Evolutionary conservation across 768 basidiomycete genomes (phyloP), one percentile per base, ranked within the genome.

Genomic region (Amanita rubescens): DNA sequence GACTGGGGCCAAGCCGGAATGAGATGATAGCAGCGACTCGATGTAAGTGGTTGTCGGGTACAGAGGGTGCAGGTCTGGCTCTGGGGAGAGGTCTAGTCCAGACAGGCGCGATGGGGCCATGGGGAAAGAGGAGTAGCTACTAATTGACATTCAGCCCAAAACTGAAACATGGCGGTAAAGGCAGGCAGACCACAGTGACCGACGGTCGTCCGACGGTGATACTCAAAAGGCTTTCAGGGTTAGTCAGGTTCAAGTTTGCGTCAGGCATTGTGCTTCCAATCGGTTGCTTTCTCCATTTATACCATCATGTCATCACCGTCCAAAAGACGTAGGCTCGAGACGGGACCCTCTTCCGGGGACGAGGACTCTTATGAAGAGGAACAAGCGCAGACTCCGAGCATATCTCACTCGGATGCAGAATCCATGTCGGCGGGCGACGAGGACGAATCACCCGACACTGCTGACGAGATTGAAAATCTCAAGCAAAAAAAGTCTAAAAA

Each of bases 41-140:
- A 91, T 76, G 62, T 82, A 76, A 24, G 75, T 60, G 19, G 80
- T 75, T 33, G 82, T 84, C 24, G 90, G 90, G 63, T 90, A 78
- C 39, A 91, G 67, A 42, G 90, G 90, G 63, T 85, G 79, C 49
- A 93, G 72, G 68, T 93, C 90, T 57, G 88, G 89, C 65, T 85
- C 86, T 53, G 82, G 86, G 24, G 77, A 75, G 25, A 89, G 67
- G 67, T 89, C 81, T 59, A 82, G 55, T 34, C 10, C 25, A 27
- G 33, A 47, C 11, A 50, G 51, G 45, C 45, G 54, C 22, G 59
- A 54, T 14, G 56, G 34, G 20, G 56, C 38, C 49, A 51, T 51
- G 44, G 44, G 35, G 33, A 32, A 19, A 33, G 19, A 22, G 41
- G 25, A 27, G 32, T 20, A 41, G 49, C 49, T 51, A 35, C 14